Conservation (phyloP, 2,329 filamentous ascomycete species). For the Acrocalymma vagum region DNA sequence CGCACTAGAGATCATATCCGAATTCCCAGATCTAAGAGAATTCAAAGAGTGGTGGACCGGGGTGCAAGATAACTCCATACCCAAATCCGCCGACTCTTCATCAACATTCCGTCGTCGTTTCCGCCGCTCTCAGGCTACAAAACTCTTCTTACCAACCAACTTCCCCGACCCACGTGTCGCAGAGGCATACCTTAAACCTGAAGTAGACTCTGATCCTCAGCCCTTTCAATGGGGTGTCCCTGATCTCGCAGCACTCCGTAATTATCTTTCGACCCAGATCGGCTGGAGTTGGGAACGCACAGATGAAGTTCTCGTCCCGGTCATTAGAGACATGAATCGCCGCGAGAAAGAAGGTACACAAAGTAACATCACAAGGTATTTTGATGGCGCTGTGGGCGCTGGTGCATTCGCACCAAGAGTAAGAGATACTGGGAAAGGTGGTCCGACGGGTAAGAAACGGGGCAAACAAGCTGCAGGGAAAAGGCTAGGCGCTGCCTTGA, state of each 20-base stretch:
- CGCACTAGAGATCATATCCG: slow-evolving; percentile 90
- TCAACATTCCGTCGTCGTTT: slow-evolving; percentile 86
- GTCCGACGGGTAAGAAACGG: slow-evolving; percentile 64
- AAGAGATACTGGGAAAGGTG: slow-evolving; percentile 56
- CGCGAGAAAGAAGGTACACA: slow-evolving; percentile 91
- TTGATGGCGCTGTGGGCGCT: slow-evolving; percentile 76
- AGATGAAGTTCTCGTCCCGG: slow-evolving; percentile 93
- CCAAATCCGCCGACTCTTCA: slow-evolving; percentile 63
- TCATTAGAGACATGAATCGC: slow-evolving; percentile 94
- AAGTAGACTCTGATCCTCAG: slow-evolving; percentile 81
- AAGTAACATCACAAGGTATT: slow-evolving; percentile 93
- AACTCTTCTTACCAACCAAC: slow-evolving; percentile 81
- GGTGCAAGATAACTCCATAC: slow-evolving; percentile 73
- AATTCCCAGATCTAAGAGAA: slow-evolving; percentile 78
- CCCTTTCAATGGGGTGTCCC: slow-evolving; percentile 95
- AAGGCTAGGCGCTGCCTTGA: slow-evolving; percentile 44
- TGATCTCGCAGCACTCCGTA: slow-evolving; percentile 83
- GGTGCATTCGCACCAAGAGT: slow-evolving; percentile 78
- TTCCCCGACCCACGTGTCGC: slow-evolving; percentile 84
- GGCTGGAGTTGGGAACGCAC: slow-evolving; percentile 93
- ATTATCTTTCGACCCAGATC: slow-evolving; percentile 89
- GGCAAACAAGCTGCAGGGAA: slow-evolving; percentile 40
- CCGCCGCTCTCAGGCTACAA: slow-evolving; percentile 77
- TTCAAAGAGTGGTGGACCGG: slow-evolving; percentile 90
- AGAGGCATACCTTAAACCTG: slow-evolving; percentile 83